Percentiles rank a stretch among this genome's conserved stretches.
Conservation (phyloP, 176 grass and related monocot species). For the Coix lacrymajobi region DNA sequence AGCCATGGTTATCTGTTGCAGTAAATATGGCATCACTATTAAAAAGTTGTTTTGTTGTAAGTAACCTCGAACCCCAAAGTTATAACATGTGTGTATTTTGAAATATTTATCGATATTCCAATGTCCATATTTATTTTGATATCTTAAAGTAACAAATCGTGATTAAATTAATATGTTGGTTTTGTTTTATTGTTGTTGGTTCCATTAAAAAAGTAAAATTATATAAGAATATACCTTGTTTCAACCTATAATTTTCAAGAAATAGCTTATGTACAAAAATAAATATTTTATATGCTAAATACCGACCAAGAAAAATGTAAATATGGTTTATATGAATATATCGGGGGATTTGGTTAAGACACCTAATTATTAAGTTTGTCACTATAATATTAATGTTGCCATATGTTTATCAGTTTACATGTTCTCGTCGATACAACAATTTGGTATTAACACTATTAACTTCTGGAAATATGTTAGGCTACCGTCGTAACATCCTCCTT, state of each 20-base stretch:
- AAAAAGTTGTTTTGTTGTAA: constrained; percentile 34
- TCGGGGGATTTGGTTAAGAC: not conserved
- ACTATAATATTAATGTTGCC: not conserved
- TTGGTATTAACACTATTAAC: not conserved
- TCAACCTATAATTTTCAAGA: not conserved
- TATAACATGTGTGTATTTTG: not conserved
- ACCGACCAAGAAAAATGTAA: not conserved
- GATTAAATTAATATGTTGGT: too few relatives aligned
- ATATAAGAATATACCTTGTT: not conserved
- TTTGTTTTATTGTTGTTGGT: too few relatives aligned
- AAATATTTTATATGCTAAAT: not conserved
- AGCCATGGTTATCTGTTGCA: not conserved
- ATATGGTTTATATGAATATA: not conserved
- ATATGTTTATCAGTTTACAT: not conserved
- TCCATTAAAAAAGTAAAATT: not conserved
- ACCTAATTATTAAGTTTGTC: not conserved
- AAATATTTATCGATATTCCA: not conserved
- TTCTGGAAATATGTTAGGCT: constrained; percentile 3
- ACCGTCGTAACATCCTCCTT: constrained; percentile 25
- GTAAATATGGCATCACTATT: constrained; percentile 42
- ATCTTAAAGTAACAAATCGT: too few relatives aligned
- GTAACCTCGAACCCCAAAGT: not conserved
- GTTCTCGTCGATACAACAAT: not conserved
- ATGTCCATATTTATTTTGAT: not conserved
- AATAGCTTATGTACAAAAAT: not conserved